These are phyloP conservation scores for Haematococcus sp. DNA, from an alignment of 139 green algal species.

Conservation along the genomic window DNA sequence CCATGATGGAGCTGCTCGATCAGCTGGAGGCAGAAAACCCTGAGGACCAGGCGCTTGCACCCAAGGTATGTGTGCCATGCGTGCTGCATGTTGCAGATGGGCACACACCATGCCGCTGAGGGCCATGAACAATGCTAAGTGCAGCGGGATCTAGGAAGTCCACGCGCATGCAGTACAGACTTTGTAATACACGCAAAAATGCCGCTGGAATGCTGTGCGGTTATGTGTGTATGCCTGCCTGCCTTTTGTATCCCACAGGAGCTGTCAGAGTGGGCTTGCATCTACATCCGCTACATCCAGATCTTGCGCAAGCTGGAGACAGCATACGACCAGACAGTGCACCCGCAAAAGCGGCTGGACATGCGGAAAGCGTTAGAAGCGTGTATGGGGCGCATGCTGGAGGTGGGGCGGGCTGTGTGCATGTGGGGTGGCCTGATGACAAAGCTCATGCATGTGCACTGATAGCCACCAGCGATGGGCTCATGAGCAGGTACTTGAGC, in stretches of 20 bases:
- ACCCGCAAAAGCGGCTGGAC: conserved; percentile 85
- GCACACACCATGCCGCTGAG: no score
- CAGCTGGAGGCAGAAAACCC: conserved; percentile 83
- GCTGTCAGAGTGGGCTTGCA: conserved; percentile 73
- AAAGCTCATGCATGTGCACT: not conserved
- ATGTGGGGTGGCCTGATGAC: not conserved
- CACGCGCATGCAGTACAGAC: not conserved
- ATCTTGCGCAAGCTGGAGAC: conserved; percentile 80
- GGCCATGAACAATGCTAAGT: no score
- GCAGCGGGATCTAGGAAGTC: no score
- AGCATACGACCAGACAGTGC: conserved; percentile 82
- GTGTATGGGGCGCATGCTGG: conserved; percentile 74
- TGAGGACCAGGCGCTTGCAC: conserved; percentile 57
- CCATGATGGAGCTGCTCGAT: conserved; percentile 86
- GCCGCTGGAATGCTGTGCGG: not conserved
- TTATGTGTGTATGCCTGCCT: not conserved
- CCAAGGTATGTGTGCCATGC: conserved; percentile 38
- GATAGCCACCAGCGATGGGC: no score
- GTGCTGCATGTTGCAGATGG: not conserved
- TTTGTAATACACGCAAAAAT: not conserved
- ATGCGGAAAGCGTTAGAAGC: conserved; percentile 79
- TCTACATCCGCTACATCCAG: conserved; percentile 91
- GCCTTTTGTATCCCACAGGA: conserved; percentile 43
- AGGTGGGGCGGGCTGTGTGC: conserved; percentile 44
- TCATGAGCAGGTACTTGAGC: no score